Base-by-base conservation (phyloP, 148 eudicot species). In the Chenopodium formosanum region DNA sequence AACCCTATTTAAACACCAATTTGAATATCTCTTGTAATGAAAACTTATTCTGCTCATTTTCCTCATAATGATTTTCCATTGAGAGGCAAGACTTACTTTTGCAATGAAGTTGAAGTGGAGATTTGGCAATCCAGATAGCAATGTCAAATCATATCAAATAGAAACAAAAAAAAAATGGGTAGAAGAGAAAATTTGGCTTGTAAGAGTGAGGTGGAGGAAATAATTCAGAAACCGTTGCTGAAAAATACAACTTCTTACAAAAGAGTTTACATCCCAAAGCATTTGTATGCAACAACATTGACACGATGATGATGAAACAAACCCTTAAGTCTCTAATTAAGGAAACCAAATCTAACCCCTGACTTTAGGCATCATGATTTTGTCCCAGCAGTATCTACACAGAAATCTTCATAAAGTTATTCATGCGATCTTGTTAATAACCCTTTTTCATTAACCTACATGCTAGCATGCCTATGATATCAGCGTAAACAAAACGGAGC, bases 331-430 rank as follows among this genome's bases (percentile, higher is more conserved):
- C 32, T 63, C 66, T 58, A 66, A 48, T 78, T 73, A 67, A 72
- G 60, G 78, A 78, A 78, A 73, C 81, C 32, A 79, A 73, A 73
- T 70, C 56, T 67, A 76, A 64, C 70, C 27, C 72, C 20, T 27
- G 65, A 71, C 32, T 76, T 73, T 80, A 76, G 70, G 19, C n/a
- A 52, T 77, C 78, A 84, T 84, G 68, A 80, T 77, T 80, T 75
- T 76, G 81, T 80, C 83, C 60, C 58, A 52, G 16, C 47, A 69
- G 22, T 32, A 79, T 44, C 76, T 53, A 70, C 65, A 74, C 46
- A 76, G n/a, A 80, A 80, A 80, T 80, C 80, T 80, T 56, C 71
- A 70, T 63, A 80, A 75, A 80, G 83, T n/a, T 84, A 62, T 76
- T 76, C 67, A 23, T 73, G 22, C 4, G 60, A 3, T 67, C 74